Evolutionary conservation across 2,329 filamentous ascomycete species (phyloP), one percentile per base, ranked within the genome.

Genomic region (Cladobotryum protrusum): DNA sequence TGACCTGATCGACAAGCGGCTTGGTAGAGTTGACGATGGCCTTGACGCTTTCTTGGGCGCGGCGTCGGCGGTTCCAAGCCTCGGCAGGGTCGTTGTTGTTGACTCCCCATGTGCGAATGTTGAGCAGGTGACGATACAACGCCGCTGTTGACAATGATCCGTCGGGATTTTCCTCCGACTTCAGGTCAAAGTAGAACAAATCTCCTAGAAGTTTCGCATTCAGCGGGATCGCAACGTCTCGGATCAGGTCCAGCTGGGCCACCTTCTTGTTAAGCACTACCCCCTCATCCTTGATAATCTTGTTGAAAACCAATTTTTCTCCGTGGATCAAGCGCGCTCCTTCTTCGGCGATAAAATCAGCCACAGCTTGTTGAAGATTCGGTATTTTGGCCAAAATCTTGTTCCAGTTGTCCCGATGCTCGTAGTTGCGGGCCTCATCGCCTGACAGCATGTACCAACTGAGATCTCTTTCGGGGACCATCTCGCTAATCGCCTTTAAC

Each of bases 161-260:
- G 9, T 67, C 65, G 0, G 80, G 79, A 17, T 76, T 73, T 56
- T 80, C 71, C 0, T 71, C 64, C 0, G 74, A 77, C 56, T 79
- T 78, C 29, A 85, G 58, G 4, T 82, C 81, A 33, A 83, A 67
- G 46, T 78, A 79, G 61, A 82, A 81, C 12, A 79, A 66, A 39
- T 81, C 75, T 0, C 77, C 73, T 1, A 81, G 70, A 58, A 79
- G 74, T 41, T 74, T 67, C 14, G 76, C 71, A 34, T 75, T 74
- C 3, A 72, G 73, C 4, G 77, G 58, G 55, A 78, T 79, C 19
- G 75, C 75, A 48, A 78, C 64, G 8, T 32, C 39, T 18, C 14
- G 17, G 20, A 32, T 54, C 29, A 62, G 49, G 40, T 65, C 66
- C 8, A 68, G 54, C 47, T 67, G 63, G 45, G 62, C 65, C 36